phyloP scores from a whole-genome alignment of 257 asterid species.

The Penstemon newberryi region DNA sequence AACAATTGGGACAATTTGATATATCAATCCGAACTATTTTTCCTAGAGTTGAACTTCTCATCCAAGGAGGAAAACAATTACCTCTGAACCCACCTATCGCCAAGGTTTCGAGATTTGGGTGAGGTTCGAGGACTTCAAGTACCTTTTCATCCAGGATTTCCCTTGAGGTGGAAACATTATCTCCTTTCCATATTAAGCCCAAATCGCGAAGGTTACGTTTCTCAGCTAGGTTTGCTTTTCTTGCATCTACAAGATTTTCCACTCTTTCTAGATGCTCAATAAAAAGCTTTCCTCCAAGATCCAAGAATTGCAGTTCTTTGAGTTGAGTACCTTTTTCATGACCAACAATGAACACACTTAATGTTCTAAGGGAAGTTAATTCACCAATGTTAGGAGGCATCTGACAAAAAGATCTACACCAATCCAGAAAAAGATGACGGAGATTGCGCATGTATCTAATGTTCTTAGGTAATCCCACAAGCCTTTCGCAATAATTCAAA shows the following conservation, averaged over 20 bases:
- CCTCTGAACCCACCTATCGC: constrained; percentile 15
- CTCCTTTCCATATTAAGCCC: constrained; percentile 17
- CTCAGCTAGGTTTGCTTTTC: constrained; percentile 11
- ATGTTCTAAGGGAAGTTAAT: constrained; percentile 30
- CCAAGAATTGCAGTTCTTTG: constrained; percentile 30
- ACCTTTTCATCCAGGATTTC: constrained; percentile 24
- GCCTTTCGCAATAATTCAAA: constrained; percentile 5
- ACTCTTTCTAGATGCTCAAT: constrained; percentile 23
- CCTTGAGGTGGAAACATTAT: background rate
- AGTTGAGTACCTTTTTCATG: constrained; percentile 20
- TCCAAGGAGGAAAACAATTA: constrained; percentile 19
- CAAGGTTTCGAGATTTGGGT: constrained; percentile 15
- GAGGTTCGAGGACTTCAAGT: constrained; percentile 28
- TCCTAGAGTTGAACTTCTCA: constrained; percentile 20
- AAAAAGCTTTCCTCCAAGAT: constrained; percentile 22
- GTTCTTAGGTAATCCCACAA: constrained; percentile 26
- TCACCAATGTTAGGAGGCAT: constrained; percentile 33
- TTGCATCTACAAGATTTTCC: background rate
- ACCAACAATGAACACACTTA: constrained; percentile 33
- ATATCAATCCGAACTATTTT: constrained; percentile 6
- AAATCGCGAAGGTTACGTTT: constrained; percentile 27
- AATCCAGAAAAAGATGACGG: constrained; percentile 29
- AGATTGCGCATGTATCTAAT: constrained; percentile 30
- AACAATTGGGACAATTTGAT: background rate
- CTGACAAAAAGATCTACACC: constrained; percentile 16